Evolutionary conservation across 352 stramenopile species (phyloP), one percentile per base, ranked within the genome.

Genomic region (Bremia lactucae): DNA sequence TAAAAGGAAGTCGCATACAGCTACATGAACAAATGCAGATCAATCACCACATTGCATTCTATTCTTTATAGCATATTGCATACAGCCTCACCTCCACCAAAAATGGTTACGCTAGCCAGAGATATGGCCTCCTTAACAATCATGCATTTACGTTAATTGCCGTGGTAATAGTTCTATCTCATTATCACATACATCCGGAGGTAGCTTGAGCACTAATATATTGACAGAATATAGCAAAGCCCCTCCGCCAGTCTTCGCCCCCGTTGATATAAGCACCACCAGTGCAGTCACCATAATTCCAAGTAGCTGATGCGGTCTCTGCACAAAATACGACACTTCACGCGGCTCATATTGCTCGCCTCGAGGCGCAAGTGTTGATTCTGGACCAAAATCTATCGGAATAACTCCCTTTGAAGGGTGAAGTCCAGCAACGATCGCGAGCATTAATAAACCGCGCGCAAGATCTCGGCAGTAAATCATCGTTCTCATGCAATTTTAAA

Each of bases 161-260:
- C 11, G 29, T 22, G 46, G 11, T 38, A n/a, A 53, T 14, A 36
- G 11, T 7, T 42, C 36, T 14, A 14, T 11, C 23, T 26, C 22
- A 36, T 10, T 22, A 7, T 0, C 19, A 50, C 57, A 16, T 48
- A 72, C 62, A 36, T 96, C 94, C 10, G 85, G 84, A 14, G 52
- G 50, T 25, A 97, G 91, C 31, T 68, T 71, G 24, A 97, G 63
- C 29, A 96, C 65, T 8, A 97, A 69, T 44, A 96, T 94, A 56
- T 95, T 96, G 47, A 97, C 82, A 5, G 87, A 87, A 22, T 96
- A 83, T 4, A 97, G 58, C 25, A 97, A 94, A 25, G 81, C 88
- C 19, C 86, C 86, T 6, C 83, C 85, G 13, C 84, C 75, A 13
- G 83, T 87, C 7, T 77, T 83, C 4, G 77, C 79, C 5, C 68